These are phyloP conservation scores for Talaromyces trachyspermus DNA, from an alignment of 495 filamentous ascomycete species.

Conservation along the genomic window DNA sequence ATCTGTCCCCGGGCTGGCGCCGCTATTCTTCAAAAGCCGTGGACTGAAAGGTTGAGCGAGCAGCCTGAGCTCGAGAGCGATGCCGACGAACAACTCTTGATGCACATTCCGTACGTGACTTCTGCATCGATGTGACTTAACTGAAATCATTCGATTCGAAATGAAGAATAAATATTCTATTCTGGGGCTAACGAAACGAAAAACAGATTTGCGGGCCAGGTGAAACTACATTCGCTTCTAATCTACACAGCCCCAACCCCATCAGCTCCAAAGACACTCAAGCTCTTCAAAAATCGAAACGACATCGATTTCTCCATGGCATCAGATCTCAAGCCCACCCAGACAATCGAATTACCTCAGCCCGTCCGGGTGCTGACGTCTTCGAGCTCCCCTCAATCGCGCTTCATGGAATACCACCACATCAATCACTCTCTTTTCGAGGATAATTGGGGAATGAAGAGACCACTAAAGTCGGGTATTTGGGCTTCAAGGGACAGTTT, in stretches of 20 bases:
- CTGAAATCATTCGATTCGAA: no score
- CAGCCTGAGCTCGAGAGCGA: slow-evolving; percentile 75
- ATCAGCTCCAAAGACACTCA: slow-evolving; percentile 73
- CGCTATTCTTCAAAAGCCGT: slow-evolving; percentile 80
- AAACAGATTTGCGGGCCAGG: slow-evolving; percentile 80
- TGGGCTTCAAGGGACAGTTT: slow-evolving; percentile 92
- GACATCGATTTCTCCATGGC: slow-evolving; percentile 78
- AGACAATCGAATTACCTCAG: slow-evolving; percentile 70
- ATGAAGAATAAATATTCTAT: no score
- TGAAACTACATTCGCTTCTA: slow-evolving; percentile 84
- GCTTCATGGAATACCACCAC: slow-evolving; percentile 79
- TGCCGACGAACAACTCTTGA: slow-evolving; percentile 86
- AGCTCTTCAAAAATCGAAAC: slow-evolving; percentile 76
- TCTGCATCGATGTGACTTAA: background rate
- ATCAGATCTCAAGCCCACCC: slow-evolving; percentile 60
- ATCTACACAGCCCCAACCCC: slow-evolving; percentile 64
- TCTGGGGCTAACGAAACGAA: no score
- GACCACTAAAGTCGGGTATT: slow-evolving; percentile 67
- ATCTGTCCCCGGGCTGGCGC: slow-evolving; percentile 56
- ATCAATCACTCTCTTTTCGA: slow-evolving; percentile 76
- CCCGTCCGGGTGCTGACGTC: slow-evolving; percentile 57
- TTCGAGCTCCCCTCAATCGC: slow-evolving; percentile 84
- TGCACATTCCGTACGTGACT: slow-evolving; percentile 74
- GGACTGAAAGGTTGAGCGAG: slow-evolving; percentile 65
- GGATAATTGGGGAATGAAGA: slow-evolving; percentile 64